Conservation (phyloP, 2,329 filamentous ascomycete genomes). For the Aspergillus texensis region DNA sequence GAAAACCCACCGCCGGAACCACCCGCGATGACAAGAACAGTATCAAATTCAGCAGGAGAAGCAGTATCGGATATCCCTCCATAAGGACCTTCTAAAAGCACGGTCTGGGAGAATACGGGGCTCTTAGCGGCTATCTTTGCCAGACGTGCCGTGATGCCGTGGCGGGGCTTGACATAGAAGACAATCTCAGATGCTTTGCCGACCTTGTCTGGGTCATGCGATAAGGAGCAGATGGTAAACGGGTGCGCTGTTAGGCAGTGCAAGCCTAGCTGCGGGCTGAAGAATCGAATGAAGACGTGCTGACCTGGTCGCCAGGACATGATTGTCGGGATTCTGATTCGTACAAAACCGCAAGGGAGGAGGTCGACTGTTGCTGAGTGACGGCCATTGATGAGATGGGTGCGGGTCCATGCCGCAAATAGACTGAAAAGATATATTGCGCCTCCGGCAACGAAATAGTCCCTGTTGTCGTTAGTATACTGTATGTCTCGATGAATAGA, state of each 20-base stretch:
- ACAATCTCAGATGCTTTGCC: conserved; percentile 44
- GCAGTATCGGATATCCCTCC: conserved; percentile 50
- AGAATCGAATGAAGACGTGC: conserved; percentile 59
- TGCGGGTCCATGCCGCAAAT: conserved; percentile 50
- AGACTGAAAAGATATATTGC: conserved; percentile 55
- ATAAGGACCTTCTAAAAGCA: conserved; percentile 63
- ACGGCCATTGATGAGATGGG: conserved; percentile 55
- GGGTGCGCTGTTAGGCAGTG: conserved; percentile 55
- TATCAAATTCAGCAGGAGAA: conserved; percentile 44
- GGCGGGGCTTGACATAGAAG: conserved; percentile 56
- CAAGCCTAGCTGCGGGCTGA: conserved; percentile 34
- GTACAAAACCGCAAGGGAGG: conserved; percentile 46
- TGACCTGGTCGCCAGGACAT: conserved; percentile 56
- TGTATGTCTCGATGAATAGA: neutral
- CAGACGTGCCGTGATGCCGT: conserved; percentile 55
- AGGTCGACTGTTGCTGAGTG: conserved; percentile 46
- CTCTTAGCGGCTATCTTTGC: conserved; percentile 41
- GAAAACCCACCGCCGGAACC: conserved; percentile 60
- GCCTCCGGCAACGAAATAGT: conserved; percentile 63
- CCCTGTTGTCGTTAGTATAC: conserved; percentile 39
- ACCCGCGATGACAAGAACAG: conserved; percentile 54
- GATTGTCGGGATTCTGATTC: conserved; percentile 48
- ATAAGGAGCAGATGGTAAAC: conserved; percentile 58
- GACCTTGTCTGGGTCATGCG: conserved; percentile 25
- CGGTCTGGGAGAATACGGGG: conserved; percentile 43